Evolutionary conservation across 768 basidiomycete genomes (phyloP).

Genomic region (Suillus ampliporus): DNA sequence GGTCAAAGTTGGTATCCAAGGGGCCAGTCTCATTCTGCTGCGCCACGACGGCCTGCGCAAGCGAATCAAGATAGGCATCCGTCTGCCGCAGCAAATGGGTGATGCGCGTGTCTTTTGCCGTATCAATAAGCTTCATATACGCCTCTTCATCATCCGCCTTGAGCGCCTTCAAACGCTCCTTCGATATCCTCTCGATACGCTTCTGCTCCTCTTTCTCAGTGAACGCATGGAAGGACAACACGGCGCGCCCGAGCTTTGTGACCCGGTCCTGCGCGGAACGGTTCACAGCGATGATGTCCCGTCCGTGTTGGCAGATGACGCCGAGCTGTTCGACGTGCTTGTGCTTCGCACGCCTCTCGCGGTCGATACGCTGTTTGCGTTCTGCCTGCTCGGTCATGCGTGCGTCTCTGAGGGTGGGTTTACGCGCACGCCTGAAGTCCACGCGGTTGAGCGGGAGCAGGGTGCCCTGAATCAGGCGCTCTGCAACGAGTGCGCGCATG

Average conservation of each 20-base stretch:
- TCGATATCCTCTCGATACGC: slow-evolving; percentile 91
- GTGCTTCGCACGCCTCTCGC: slow-evolving; percentile 93
- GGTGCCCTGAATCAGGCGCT: slow-evolving; percentile 86
- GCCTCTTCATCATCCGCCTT: slow-evolving; percentile 99
- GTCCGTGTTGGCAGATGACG: slow-evolving; percentile 85
- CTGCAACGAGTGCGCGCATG: slow-evolving; percentile 83
- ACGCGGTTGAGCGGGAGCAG: slow-evolving; percentile 90
- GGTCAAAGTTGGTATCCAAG: slow-evolving; percentile 53
- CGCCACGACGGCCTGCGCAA: slow-evolving; percentile 90
- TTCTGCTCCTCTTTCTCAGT: slow-evolving; percentile 99
- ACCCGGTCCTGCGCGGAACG: slow-evolving; percentile 68
- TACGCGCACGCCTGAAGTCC: slow-evolving; percentile 87
- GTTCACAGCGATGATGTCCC: slow-evolving; percentile 71
- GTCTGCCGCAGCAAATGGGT: slow-evolving; percentile 95
- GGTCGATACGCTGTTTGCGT: slow-evolving; percentile 87
- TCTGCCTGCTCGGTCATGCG: slow-evolving; percentile 89
- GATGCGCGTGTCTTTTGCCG: slow-evolving; percentile 98
- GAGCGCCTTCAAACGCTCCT: slow-evolving; percentile 97
- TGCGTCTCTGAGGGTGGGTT: slow-evolving; percentile 87
- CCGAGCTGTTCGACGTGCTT: slow-evolving; percentile 94
- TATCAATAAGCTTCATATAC: slow-evolving; percentile 99
- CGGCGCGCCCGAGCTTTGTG: slow-evolving; percentile 69
- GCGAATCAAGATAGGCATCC: slow-evolving; percentile 91
- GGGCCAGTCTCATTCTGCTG: slow-evolving; percentile 80
- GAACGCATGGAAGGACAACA: slow-evolving; percentile 82